These are phyloP conservation scores for Tolypocladium ophioglossoides DNA, from an alignment of 2,329 filamentous ascomycete genomes.

Conservation along the genomic window DNA sequence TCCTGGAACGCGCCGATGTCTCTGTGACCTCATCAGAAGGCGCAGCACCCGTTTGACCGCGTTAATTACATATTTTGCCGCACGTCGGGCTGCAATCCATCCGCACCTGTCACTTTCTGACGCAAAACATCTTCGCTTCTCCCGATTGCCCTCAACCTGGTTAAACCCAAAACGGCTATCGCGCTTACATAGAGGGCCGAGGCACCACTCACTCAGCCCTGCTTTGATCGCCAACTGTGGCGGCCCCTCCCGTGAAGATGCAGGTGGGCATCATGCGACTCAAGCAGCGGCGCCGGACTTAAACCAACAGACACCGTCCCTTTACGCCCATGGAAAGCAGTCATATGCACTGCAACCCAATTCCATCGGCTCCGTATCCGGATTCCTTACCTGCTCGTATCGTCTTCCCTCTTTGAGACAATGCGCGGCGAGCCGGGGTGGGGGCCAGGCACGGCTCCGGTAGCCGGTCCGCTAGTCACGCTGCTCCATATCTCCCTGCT, in stretches of 20 bases:
- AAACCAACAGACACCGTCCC: no score
- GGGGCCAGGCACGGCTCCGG: neutral
- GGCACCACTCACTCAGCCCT: neutral
- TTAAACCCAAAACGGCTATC: neutral
- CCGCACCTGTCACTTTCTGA: neutral
- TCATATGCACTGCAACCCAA: neutral
- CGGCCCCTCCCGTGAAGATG: no score
- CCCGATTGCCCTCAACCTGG: neutral
- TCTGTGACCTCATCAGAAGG: neutral
- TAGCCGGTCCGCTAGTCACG: neutral
- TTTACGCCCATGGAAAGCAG: neutral
- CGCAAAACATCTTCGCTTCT: neutral
- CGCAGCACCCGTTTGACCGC: neutral
- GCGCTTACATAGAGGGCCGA: neutral
- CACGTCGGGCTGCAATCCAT: neutral
- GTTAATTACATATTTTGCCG: neutral
- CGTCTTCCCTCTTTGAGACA: no score
- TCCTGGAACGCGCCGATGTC: neutral
- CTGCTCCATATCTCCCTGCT: neutral
- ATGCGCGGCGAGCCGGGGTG: no score
- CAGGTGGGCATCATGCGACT: no score
- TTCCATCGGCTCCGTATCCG: neutral
- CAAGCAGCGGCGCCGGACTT: neutral
- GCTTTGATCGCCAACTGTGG: neutral
- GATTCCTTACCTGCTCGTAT: no score